Evolutionary conservation across 306 rosid species (phyloP), one percentile per base, ranked within the genome.

Genomic region (Glycine latifolia): DNA sequence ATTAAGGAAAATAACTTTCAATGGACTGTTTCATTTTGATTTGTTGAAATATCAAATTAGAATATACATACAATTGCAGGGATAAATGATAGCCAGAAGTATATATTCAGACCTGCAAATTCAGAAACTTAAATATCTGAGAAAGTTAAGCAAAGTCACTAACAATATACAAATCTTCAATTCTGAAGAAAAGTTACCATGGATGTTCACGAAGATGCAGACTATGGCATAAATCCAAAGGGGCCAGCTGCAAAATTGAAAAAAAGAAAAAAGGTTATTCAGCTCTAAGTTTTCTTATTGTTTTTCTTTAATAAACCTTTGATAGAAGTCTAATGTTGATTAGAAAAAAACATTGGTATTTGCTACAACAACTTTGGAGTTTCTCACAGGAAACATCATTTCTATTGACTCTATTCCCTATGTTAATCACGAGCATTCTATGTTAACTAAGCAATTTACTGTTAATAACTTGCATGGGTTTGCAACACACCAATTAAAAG

Each of bases 21-120:
- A 39, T 5, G 50, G 15, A 37, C 49, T 20, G 39, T 26, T 67
- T 58, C 54, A 44, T 14, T 85, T 71, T 75, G 81, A 71, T 55
- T 58, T 54, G 41, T 48, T 65, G 77, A 71, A 85, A 73, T 53
- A 31, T 17, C 62, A 73, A 69, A 62, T 53, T 48, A 76, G 55
- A 81, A 61, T 67, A 73, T 76, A 86, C 96, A 86, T 91, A 95
- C 98, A 82, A 92, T 86, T 72, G 92, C 98, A 47, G 99, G 99
- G 86, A 95, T 93, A 82, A 95, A 95, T 74, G 98, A 95, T 81
- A 95, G 87, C 99, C 99, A 95, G 88, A 95, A 91, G 91, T 95
- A 95, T 80, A 93, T 89, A 78, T 95, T 88, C 73, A 91, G 82
- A 78, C 99, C 99, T 93, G 90, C 74, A 87, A 82, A 85, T 76